Percentiles rank a stretch among this genome's conserved stretches.
Evolutionary conservation across 345 rosid genomes (phyloP).

Genomic region (Euphorbia lathyris): DNA sequence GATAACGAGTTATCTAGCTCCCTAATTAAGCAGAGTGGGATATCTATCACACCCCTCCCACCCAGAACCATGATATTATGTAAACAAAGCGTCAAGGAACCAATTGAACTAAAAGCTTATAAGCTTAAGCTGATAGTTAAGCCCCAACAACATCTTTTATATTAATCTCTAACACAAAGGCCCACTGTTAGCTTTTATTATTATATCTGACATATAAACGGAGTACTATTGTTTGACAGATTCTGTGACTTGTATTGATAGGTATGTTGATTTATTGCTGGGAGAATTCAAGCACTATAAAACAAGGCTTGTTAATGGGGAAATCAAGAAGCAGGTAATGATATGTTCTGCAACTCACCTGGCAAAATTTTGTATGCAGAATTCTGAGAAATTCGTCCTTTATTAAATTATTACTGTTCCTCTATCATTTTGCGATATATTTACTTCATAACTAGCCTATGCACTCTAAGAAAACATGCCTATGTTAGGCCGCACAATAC

Average conservation of each 20-base stretch:
- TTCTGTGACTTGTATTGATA: conserved; percentile 23
- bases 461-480: not conserved
- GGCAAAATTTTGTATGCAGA: not conserved
- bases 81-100: no score
- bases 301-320: conserved; percentile 93
- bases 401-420: not conserved
- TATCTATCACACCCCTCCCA: no score
- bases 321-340: conserved; percentile 81
- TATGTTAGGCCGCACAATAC: no score
- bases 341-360: not conserved
- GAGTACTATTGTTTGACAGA: not conserved
- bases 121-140: no score
- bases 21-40: no score
- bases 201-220: not conserved
- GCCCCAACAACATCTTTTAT: no score
- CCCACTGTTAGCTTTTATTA: no score
- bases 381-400: not conserved
- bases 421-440: not conserved
- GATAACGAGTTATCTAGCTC: no score
- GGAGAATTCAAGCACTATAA: conserved; percentile 95
- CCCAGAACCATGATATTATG: no score
- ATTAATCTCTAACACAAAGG: no score
- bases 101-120: no score
- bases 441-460: not conserved
- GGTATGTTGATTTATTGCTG: conserved; percentile 93